Evolutionary conservation across 352 stramenopile species (phyloP), one percentile per base, ranked within the genome.

Genomic region (Pythium monospermum): DNA sequence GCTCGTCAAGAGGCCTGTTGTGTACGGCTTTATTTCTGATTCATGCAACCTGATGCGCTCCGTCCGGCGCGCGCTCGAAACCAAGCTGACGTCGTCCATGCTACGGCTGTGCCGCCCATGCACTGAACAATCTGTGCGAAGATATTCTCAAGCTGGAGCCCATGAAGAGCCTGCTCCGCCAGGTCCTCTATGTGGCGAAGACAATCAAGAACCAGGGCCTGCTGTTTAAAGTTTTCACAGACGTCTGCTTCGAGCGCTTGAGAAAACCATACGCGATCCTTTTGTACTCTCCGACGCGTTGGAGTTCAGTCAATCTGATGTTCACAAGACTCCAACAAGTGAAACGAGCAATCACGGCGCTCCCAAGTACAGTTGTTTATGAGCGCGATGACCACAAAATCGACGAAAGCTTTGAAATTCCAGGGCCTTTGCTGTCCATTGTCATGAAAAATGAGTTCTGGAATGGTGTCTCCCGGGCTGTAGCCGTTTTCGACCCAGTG

Each of bases 21-120:
- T 49, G 3, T 37, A 38, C 26, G 42, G 6, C 2, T 38, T 49
- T 25, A 49, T 49, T 28, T 49, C 28, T 10, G 42, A 45, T n/a
- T 45, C 39, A 12, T 45, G 39, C 22, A 45, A 45, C 22, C 11
- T 45, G 4, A 45, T 45, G 39, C 19, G 39, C 6, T 25, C 39
- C 21, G 21, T 45, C 5, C 39, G 39, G 3, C 2, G 18, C 11
- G 37, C 7, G 37, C 18, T 44, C n/a, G 18, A 16, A 8, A 26
- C 21, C 22, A 31, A 3, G 32, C 16, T 2, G 22, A 16, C 6
- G 39, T 31, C 19, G 18, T 21, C 2, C 19, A 32, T 21, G 39
- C 39, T 32, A 45, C 12, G 39, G 39, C 2, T 45, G 39, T 25
- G 12, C 4, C 12, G 22, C 22, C 12, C 39, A 45, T 25, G 19